Conservation (phyloP, 2,329 filamentous ascomycete species). For the Fusarium pseudoanthophilum region DNA sequence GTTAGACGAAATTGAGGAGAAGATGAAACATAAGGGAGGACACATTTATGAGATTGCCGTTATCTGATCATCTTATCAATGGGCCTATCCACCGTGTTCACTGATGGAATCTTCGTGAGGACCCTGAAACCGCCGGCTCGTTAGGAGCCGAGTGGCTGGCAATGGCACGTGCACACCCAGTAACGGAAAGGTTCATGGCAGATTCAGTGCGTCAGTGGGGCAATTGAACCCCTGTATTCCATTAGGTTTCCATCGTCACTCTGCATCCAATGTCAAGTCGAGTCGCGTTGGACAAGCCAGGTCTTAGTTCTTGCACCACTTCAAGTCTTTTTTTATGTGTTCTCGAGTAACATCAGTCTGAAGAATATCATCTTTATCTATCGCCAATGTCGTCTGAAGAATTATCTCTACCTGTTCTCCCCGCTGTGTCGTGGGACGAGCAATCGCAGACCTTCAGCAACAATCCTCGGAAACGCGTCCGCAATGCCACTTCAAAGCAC, state of each 20-base stretch:
- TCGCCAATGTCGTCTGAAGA: constrained; percentile 53
- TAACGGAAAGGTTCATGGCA: constrained; percentile 25
- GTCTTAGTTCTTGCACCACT: constrained; percentile 11
- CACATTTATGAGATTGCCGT: not conserved
- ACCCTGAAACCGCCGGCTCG: constrained; percentile 31
- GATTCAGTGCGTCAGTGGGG: constrained; percentile 36
- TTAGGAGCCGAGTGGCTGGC: constrained; percentile 23
- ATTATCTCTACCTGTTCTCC: constrained; percentile 54
- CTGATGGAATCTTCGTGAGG: constrained; percentile 2
- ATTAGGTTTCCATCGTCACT: constrained; percentile 33
- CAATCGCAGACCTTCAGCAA: constrained; percentile 53
- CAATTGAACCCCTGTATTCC: constrained; percentile 37
- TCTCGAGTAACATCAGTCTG: constrained; percentile 11
- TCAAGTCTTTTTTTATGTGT: constrained; percentile 7
- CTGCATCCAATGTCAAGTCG: constrained; percentile 18
- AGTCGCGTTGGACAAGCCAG: constrained; percentile 24
- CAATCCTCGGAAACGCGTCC: constrained; percentile 54
- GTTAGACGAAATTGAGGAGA: not conserved
- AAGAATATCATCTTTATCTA: not conserved
- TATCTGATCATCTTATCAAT: constrained; percentile 42
- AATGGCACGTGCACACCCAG: constrained; percentile 40
- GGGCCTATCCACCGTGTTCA: not conserved
- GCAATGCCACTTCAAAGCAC: constrained; percentile 44
- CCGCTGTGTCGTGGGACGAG: constrained; percentile 53
- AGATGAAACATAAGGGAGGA: not conserved